phyloP scores from a whole-genome alignment of 169 alveolate genomes.

The Plasmodium sp. region DNA sequence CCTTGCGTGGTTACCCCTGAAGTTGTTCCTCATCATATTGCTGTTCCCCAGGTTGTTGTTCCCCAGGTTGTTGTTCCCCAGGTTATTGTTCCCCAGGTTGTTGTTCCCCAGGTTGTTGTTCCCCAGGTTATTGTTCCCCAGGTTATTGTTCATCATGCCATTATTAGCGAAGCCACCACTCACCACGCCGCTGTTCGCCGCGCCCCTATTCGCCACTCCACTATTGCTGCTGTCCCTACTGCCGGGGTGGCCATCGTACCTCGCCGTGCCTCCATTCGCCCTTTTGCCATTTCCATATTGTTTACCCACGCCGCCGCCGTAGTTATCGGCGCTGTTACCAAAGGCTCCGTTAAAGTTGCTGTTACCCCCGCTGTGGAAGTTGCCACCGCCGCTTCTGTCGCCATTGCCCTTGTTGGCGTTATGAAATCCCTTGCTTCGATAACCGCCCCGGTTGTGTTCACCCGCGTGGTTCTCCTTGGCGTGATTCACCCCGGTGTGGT shows the following conservation, averaged over 20 bases:
- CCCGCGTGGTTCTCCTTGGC: neutral
- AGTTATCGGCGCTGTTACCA: neutral
- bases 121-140: neutral
- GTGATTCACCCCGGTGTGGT: too few relatives aligned
- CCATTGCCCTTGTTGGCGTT: neutral
- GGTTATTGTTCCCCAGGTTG: neutral
- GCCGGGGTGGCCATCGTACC: neutral
- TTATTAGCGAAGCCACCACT: neutral
- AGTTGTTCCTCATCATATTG: neutral
- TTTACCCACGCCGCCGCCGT: neutral
- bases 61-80: neutral
- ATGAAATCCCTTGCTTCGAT: slow-evolving; percentile 15
- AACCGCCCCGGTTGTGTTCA: slow-evolving; percentile 28
- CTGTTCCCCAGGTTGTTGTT: neutral
- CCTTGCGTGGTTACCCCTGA: neutral
- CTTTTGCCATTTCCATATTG: neutral
- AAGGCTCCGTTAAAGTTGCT: neutral
- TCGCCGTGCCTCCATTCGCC: neutral
- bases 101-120: neutral
- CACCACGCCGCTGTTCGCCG: neutral
- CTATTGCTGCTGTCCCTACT: neutral
- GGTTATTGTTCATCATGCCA: neutral
- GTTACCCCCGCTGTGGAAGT: neutral
- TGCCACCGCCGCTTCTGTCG: neutral
- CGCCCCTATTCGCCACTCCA: neutral